phyloP scores from a whole-genome alignment of 2,329 filamentous ascomycete species.

The Sporothrix protearum region DNA sequence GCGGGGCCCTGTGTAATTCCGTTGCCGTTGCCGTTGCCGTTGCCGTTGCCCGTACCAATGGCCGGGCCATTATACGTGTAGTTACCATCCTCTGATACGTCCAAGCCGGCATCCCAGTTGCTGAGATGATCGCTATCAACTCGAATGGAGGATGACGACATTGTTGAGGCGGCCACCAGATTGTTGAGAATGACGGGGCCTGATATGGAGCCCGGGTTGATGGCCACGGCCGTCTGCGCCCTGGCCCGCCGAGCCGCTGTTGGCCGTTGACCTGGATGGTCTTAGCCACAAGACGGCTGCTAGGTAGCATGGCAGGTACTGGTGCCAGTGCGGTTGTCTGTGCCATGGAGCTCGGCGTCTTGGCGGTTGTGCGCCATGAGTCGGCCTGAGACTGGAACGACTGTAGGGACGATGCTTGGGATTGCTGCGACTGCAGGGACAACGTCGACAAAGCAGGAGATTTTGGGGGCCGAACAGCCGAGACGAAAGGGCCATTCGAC shows the following conservation, averaged over 20 bases:
- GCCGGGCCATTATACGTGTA: not conserved
- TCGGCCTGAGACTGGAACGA: conserved; percentile 17
- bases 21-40: not conserved
- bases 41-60: not conserved
- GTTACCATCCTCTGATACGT: conserved; percentile 7
- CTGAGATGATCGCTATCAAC: not conserved
- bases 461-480: conserved; percentile 19
- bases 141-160: not conserved
- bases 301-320: conserved; percentile 12
- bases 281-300: conserved; percentile 24
- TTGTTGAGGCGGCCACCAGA: not conserved
- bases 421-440: conserved; percentile 36
- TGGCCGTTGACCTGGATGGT: conserved; percentile 18
- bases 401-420: conserved; percentile 29
- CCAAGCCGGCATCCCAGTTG: conserved; percentile 7
- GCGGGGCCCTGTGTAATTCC: not conserved
- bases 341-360: conserved; percentile 33
- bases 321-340: conserved; percentile 15
- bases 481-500: not conserved
- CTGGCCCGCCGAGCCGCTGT: conserved; percentile 7
- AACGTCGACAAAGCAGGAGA: conserved; percentile 29
- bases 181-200: not conserved
- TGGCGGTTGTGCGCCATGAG: conserved; percentile 33
- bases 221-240: not conserved
- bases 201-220: not conserved